Base-by-base conservation (phyloP, 2,329 filamentous ascomycete genomes). In the Albophoma yamanashiensis region DNA sequence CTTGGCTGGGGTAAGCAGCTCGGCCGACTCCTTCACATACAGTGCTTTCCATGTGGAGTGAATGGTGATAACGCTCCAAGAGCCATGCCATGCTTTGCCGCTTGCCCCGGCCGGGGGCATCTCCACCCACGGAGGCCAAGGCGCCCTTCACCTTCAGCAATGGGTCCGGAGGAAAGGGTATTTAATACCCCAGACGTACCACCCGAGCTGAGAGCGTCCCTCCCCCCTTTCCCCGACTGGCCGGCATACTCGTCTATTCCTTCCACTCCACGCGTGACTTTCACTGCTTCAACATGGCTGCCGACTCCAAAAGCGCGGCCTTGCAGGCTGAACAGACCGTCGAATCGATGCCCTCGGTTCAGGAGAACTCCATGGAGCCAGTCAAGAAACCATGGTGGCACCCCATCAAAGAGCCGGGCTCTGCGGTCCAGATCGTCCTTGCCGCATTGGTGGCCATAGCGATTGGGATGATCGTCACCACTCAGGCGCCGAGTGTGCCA, bases 401-500 rank as follows among this genome's bases (percentile, higher is more conserved):
- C 20, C 43, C 58, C 42, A 42, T 57, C 50, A 58, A 63, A 17
- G 65, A 67, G 62, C 65, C 63, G 43, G 59, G 47, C 14, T 52
- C 47, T 52, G 47, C 27, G 17, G n/a, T 20, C 9, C 47, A 52
- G 27, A 52, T 52, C 1, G 47, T 52, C 47, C 25, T 52, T 9
- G 47, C 47, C 27, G 47, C 47, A 27, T 0, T n/a, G 47, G 27
- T 52, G 47, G 47, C 27, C 3, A 34, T 34, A 34, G 47, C 47
- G 1, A 11, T 52, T 34, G 47, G 47, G 25, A 8, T 50, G 47
- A 50, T 50, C 25, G 47, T 50, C 27, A 50, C 47, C 5, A 50
- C 47, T 3, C 47, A 50, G 4, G 47, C 31, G 45, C 4, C 14
- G 14, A 1, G 12, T 1, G 31, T 52, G n/a, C 47, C 47, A 22